These are phyloP conservation scores for Exophiala calicioides DNA, from an alignment of 2,329 filamentous ascomycete genomes.

Conservation along the genomic window DNA sequence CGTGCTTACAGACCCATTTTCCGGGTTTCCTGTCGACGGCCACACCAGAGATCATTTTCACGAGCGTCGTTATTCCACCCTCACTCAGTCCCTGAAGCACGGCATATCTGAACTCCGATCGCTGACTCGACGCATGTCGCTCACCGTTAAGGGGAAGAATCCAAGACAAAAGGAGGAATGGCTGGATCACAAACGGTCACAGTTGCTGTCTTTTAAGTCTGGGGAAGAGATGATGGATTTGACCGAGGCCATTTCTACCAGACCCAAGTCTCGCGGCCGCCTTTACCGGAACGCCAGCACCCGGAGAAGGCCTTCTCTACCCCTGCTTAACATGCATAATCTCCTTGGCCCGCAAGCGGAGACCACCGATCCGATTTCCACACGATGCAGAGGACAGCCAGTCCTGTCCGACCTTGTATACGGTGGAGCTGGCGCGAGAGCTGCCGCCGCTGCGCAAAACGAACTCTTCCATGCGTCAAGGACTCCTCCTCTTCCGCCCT, in stretches of 20 bases:
- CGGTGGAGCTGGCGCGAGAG: conserved; percentile 48
- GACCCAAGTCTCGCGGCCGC: conserved; percentile 21
- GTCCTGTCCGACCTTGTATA: conserved; percentile 43
- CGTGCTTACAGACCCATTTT: conserved; percentile 24
- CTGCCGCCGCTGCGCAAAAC: conserved; percentile 53
- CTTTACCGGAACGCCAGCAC: conserved; percentile 18
- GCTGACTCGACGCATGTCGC: conserved; percentile 30
- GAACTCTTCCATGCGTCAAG: conserved; percentile 34
- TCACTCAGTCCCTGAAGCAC: conserved; percentile 28
- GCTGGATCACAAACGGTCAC: conserved; percentile 16
- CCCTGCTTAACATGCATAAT: conserved; percentile 25
- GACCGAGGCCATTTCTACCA: conserved; percentile 21
- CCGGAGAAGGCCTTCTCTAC: conserved; percentile 28
- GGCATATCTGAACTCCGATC: conserved; percentile 29
- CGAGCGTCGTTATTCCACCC: conserved; percentile 26
- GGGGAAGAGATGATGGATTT: conserved; percentile 27
- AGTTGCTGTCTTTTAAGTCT: conserved; percentile 11
- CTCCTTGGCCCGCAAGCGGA: conserved; percentile 9
- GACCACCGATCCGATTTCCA: conserved; percentile 14
- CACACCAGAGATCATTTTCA: conserved; percentile 11
- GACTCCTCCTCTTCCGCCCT: conserved; percentile 32
- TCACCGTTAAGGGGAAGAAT: conserved; percentile 25
- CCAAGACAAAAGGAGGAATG: conserved; percentile 24
- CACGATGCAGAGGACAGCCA: conserved; percentile 38
- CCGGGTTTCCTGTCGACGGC: conserved; percentile 12